Evolutionary conservation across 2,329 filamentous ascomycete species (phyloP), one percentile per base, ranked within the genome.

Genomic region (Arthrobotrys megalospora): DNA sequence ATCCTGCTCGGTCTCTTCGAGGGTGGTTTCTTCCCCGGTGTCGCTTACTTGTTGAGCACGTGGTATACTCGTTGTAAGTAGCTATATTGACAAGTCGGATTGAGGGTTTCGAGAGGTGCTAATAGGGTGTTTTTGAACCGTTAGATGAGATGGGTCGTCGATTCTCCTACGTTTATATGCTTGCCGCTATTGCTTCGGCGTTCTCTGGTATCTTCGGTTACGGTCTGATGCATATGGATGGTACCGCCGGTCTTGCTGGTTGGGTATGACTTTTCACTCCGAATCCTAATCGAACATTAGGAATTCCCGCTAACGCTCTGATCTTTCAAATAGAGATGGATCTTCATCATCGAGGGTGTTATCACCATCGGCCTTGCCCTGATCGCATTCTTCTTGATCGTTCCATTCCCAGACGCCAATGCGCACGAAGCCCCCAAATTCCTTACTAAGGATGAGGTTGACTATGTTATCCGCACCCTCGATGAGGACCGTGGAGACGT

Each of bases 1-100:
- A 84, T 90, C 0, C 65, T 92, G 0, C 85, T 92, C 12, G 91
- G 91, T 55, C 80, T 90, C 1, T 86, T 92, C 21, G 91, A 93
- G 82, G 69, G 69, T 19, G 89, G 91, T 0, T 92, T 91, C 84
- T 93, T 93, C 83, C 91, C 91, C 0, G 88, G 89, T 65, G 91
- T 88, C 65, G 90, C 92, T 0, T 93, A 92, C 81, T 85, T 93
- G 6, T 87, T 93, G 12, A 91, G 89, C 75, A 92, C 90, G 41
- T 93, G 91, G 91, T 92, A 92, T 82, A 90, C 90, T 0, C 85
- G 90, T 83, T 91, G 88, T 89, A 83, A 86, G 87, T 63, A 11
- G 6, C 7, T 2, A 38, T 38, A 1, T 58, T 7, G 19, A 28
- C 45, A 24, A 1, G 10, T 52, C 11, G 12, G 12, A 34, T 10